Evolutionary conservation across 139 green algal species (phyloP).

Genomic region (Haematococcus sp.): DNA sequence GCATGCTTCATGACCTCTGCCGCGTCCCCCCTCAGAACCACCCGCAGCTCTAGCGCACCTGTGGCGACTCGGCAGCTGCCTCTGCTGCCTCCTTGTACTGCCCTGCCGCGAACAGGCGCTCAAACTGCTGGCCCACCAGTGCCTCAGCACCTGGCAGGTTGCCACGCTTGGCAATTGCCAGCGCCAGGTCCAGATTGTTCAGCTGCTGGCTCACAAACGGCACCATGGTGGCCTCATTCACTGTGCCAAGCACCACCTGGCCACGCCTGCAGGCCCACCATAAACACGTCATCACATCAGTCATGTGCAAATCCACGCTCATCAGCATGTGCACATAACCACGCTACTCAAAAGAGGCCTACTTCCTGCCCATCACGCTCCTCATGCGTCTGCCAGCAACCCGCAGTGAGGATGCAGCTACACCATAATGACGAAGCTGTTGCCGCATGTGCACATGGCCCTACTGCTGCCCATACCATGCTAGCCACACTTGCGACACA

Average conservation of each 20-base stretch:
- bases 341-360: too few relatives aligned
- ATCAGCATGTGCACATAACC: too few relatives aligned
- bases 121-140: slow-evolving; percentile 94
- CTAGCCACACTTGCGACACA: too few relatives aligned
- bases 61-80: slow-evolving; percentile 87
- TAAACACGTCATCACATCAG: background rate
- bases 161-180: slow-evolving; percentile 86
- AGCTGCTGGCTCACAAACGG: slow-evolving; percentile 92
- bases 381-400: too few relatives aligned
- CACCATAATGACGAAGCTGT: too few relatives aligned
- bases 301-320: background rate
- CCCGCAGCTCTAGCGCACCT: slow-evolving; percentile 42
- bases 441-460: too few relatives aligned
- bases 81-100: slow-evolving; percentile 98
- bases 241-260: slow-evolving; percentile 88
- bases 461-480: too few relatives aligned
- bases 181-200: slow-evolving; percentile 94
- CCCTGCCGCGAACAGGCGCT: slow-evolving; percentile 76
- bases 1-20: too few relatives aligned
- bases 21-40: background rate
- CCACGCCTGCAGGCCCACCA: slow-evolving; percentile 51
- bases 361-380: too few relatives aligned
- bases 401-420: too few relatives aligned
- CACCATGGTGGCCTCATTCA: slow-evolving; percentile 94
- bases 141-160: slow-evolving; percentile 95